Evolutionary conservation across 2,329 filamentous ascomycete species (phyloP).

Genomic region (Penicillium sp.): DNA sequence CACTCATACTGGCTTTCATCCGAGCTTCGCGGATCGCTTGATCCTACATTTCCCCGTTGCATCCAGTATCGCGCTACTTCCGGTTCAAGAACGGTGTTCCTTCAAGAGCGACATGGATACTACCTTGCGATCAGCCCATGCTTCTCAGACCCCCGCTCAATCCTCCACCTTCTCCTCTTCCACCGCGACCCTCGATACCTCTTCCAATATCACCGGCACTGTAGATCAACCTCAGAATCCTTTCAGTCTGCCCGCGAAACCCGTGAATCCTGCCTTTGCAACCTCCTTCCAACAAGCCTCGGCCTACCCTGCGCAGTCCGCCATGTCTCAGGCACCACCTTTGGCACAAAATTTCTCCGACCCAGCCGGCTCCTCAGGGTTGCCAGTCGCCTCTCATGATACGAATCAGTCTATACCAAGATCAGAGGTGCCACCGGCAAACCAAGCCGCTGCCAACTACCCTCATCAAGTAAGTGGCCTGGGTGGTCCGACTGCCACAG

Average conservation of each 20-base stretch:
- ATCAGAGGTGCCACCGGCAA: constrained; percentile 14
- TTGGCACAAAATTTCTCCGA: constrained; percentile 22
- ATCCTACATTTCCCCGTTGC: constrained; percentile 2
- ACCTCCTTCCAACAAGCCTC: constrained; percentile 19
- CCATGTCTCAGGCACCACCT: constrained; percentile 21
- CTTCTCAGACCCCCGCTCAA: constrained; percentile 17
- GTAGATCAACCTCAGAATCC: constrained; percentile 14
- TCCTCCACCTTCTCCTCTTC: constrained; percentile 17
- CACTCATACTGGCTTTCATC: constrained; percentile 9
- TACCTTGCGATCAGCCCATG: constrained; percentile 18
- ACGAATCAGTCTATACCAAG: constrained; percentile 10
- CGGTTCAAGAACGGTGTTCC: background rate
- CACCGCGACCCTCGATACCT: constrained; percentile 12
- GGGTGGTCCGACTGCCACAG: constrained; percentile 48
- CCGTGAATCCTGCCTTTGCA: constrained; percentile 17
- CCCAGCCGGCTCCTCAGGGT: constrained; percentile 6
- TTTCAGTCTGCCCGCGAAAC: constrained; percentile 15
- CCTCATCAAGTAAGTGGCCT: constrained; percentile 29
- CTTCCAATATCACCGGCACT: constrained; percentile 12
- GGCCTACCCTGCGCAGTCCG: constrained; percentile 14
- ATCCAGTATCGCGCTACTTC: background rate
- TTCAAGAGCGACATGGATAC: constrained; percentile 21
- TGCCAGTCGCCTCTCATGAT: constrained; percentile 17
- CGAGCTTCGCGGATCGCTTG: constrained; percentile 3
- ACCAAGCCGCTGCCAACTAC: constrained; percentile 21